Base-by-base conservation (phyloP, 805 yeast genomes). In the Candida andamanensis region DNA sequence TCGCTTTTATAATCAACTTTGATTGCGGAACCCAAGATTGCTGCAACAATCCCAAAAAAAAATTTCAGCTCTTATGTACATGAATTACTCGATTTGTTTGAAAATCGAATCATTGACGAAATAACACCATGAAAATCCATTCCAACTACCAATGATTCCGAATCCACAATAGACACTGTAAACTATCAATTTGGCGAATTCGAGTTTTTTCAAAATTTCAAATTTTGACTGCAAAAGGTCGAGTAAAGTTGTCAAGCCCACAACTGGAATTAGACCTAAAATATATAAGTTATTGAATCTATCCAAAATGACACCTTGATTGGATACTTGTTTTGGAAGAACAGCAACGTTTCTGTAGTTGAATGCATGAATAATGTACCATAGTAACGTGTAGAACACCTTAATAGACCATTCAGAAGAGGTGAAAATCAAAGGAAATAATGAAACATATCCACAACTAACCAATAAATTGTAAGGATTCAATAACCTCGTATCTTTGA, bases 71-170 rank as follows among this genome's bases (percentile, higher is more conserved):
- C n/a, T n/a, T n/a, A n/a, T n/a, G n/a, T n/a, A n/a, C n/a, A n/a
- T n/a, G n/a, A n/a, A n/a, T n/a, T 19, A 19, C 8, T 19, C 22
- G 11, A 8, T 11, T 8, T 39, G 30, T 22, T 24, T 37, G 19
- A 41, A 41, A 2, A 82, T 63, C 5, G 74, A 67, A 46, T 86
- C 95, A 50, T 83, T 89, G 34, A 85, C 77, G 54, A 86, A 85
- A 50, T 85, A 89, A 33, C 84, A 60, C 95, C 95, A 89, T 39
- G 84, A 78, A 44, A 87, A 73, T 6, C 94, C 92, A 41, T 81
- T 72, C 95, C 95, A 92, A 30, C 95, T 76, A 27, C 85, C 69
- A 6, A 89, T 65, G 5, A 92, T 77, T 3, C 98, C 99, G 12
- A 85, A 39, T 0, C 85, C 76, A 55, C 97, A 85, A 58, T 90